These are phyloP conservation scores for Spathaspora hagerdaliae DNA, from an alignment of 805 yeast genomes.

Conservation along the genomic window DNA sequence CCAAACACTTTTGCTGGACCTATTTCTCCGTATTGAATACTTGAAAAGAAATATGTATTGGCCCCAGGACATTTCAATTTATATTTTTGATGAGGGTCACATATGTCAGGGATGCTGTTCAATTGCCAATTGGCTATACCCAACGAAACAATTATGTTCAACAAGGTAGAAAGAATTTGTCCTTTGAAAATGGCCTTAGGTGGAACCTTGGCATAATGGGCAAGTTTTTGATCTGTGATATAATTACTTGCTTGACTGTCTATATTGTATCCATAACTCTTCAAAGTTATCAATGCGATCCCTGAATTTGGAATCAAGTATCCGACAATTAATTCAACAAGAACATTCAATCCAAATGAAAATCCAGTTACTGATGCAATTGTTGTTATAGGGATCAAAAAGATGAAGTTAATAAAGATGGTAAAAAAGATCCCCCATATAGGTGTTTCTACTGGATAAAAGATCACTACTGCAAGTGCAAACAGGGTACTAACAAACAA, in stretches of 20 bases:
- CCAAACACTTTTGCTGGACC: slow-evolving; percentile 60
- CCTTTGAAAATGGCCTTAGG: slow-evolving; percentile 57
- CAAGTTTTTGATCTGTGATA: slow-evolving; percentile 39
- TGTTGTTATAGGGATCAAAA: slow-evolving; percentile 59
- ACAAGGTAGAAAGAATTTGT: slow-evolving; percentile 33
- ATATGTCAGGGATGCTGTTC: slow-evolving; percentile 29
- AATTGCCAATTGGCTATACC: slow-evolving; percentile 39
- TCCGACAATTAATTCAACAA: slow-evolving; percentile 63
- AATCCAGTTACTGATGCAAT: slow-evolving; percentile 61
- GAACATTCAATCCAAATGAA: slow-evolving; percentile 55
- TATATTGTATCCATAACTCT: slow-evolving; percentile 49
- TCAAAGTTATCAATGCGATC: slow-evolving; percentile 51
- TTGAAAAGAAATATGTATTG: slow-evolving; percentile 48
- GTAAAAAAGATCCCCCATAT: slow-evolving; percentile 62
- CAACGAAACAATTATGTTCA: slow-evolving; percentile 31
- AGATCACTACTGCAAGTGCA: slow-evolving; percentile 40
- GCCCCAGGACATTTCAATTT: slow-evolving; percentile 40
- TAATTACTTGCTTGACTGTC: slow-evolving; percentile 63
- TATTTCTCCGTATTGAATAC: slow-evolving; percentile 52
- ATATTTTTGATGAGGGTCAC: slow-evolving; percentile 33
- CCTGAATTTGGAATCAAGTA: slow-evolving; percentile 60
- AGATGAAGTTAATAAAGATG: slow-evolving; percentile 48
- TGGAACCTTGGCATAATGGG: slow-evolving; percentile 59
- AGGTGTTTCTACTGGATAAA: slow-evolving; percentile 54
- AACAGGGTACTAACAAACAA: slow-evolving; percentile 44